These are phyloP conservation scores for Lichenothelia convexa DNA, from an alignment of 495 filamentous ascomycete genomes.

Conservation along the genomic window DNA sequence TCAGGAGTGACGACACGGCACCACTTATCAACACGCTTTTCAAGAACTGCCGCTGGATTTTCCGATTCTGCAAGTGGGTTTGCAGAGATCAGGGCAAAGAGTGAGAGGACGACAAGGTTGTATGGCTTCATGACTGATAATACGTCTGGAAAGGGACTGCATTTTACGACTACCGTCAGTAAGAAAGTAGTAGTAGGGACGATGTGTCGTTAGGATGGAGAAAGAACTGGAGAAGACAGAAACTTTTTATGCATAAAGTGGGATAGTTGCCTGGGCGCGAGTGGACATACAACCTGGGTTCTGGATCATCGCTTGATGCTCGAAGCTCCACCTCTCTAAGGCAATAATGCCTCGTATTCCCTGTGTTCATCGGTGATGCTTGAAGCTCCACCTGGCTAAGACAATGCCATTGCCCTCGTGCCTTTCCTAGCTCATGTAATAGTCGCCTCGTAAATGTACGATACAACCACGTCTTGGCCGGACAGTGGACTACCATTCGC, in stretches of 20 bases:
- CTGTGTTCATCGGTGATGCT: too few species aligned
- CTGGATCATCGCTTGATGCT: neutral
- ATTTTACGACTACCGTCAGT: neutral
- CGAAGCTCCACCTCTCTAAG: neutral
- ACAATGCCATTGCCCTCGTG: too few species aligned
- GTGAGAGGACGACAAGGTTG: neutral
- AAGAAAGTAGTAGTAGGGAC: neutral
- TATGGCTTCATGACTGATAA: neutral
- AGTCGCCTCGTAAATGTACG: neutral
- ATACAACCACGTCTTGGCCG: neutral
- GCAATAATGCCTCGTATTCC: too few species aligned
- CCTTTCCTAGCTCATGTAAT: neutral
- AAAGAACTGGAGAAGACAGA: neutral
- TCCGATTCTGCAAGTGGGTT: neutral
- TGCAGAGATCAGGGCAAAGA: neutral
- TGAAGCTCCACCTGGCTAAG: too few species aligned
- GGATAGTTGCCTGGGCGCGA: neutral
- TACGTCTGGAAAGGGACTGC: neutral
- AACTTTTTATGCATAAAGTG: neutral
- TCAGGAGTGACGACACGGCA: neutral
- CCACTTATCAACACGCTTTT: neutral
- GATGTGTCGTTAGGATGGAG: neutral
- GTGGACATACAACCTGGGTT: too few species aligned
- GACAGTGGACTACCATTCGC: neutral
- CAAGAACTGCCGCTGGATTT: neutral